Evolutionary conservation across 257 asterid genomes (phyloP), one percentile per base, ranked within the genome.

Genomic region (Solanum etuberosum): DNA sequence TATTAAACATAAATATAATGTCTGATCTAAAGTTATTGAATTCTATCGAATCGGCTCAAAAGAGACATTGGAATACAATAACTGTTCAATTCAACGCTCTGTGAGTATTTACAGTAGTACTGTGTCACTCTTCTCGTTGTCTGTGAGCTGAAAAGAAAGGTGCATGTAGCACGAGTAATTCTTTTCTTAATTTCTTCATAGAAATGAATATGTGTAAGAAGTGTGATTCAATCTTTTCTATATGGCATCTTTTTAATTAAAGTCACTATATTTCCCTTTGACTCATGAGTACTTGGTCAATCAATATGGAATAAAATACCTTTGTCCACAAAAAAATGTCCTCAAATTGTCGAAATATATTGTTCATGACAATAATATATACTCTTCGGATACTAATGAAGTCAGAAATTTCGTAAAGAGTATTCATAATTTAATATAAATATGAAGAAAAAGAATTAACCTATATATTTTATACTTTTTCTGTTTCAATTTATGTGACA

Each of bases 71-170:
- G 27, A 34, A 35, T 18, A 11, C 9, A 37, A 43, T 10, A 46
- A 77, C 84, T 78, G 42, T 80, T 80, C 40, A 43, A 80, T 80
- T 80, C 84, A 80, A 80, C 84, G 84, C 84, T 46, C 65, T 46
- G 40, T 80, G 40, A 42, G 25, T 40, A 42, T 42, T 77, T 14
- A 43, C 84, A 78, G 63, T 27, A 67, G 35, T 12, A 27, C 65
- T 42, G 84, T 43, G 38, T 78, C 63, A 25, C 25, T 3, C 46
- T 37, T 73, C 51, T 78, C 84, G 35, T 9, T 43, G 67, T 48
- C 42, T 43, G 57, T 78, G 65, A 80, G 63, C 67, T 80, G 15
- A 4, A 80, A 9, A 43, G 32, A 78, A 80, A 77, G 42, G 42
- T 80, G 67, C 5, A 27, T 18, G 63, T 27, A 80, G 84, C 40